Conservation (phyloP, 305 asterid species). For the Fraxinus baroniana region DNA sequence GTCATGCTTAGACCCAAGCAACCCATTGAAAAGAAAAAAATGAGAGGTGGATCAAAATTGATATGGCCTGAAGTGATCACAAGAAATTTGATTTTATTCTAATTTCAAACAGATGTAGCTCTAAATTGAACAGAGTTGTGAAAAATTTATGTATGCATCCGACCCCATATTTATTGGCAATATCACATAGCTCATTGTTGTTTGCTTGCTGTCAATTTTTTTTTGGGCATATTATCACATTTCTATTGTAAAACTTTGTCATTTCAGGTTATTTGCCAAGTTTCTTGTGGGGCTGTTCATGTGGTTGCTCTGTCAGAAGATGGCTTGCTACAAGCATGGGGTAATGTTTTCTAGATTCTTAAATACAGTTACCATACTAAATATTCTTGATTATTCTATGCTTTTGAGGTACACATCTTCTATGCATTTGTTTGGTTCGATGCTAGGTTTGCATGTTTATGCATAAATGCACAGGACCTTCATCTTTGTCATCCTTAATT, state of each 20-base stretch:
- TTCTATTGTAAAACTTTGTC: background rate
- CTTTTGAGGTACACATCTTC: conserved; percentile 1
- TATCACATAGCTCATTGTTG: background rate
- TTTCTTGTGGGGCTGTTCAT: conserved; percentile 98
- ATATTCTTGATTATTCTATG: conserved; percentile 1
- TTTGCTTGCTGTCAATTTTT: background rate
- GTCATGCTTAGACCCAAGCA: background rate
- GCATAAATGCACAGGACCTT: conserved; percentile 9
- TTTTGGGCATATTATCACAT: background rate
- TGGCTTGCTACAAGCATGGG: conserved; percentile 93
- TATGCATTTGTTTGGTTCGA: conserved; percentile 10
- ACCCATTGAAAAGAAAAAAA: background rate
- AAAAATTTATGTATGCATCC: background rate
- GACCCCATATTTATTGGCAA: background rate
- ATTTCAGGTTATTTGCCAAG: conserved; percentile 81
- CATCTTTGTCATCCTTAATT: conserved; percentile 17
- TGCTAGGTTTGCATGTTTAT: conserved; percentile 15
- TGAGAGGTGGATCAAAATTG: background rate
- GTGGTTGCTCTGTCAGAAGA: conserved; percentile 92
- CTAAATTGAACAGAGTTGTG: background rate
- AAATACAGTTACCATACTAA: conserved; percentile 2
- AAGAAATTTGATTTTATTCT: background rate
- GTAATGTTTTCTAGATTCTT: conserved; percentile 37
- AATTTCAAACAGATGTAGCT: background rate
- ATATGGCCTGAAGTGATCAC: background rate